Evolutionary conservation across 257 asterid genomes (phyloP), one percentile per base, ranked within the genome.

Genomic region (Ophiorrhiza pumila): DNA sequence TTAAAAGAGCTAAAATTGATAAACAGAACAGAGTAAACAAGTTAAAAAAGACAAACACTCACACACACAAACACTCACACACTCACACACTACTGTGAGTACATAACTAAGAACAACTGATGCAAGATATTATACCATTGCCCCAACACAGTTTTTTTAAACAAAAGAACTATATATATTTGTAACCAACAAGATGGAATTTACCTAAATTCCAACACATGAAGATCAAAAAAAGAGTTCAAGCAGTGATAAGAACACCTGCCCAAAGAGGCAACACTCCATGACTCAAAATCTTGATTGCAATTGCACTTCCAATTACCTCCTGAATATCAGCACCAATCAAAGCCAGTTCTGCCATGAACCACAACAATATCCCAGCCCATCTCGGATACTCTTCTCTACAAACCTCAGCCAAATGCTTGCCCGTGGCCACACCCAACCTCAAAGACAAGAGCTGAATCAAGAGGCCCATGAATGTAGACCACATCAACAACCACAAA

Each of bases 281-380:
- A 11, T 82, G 83, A 77, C 96, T 92, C 60, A 92, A 79, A 81
- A 92, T 92, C 87, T 88, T 84, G 53, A 92, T 88, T 20, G 97
- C 98, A 76, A 92, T 92, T 17, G 98, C 97, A 81, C 98, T 92
- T 9, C 98, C 98, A 35, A 92, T 92, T 29, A 92, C 98, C 86
- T 92, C 98, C 82, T 92, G 98, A 80, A 92, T 92, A 83, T 92
- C 98, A 3, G 98, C 98, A 43, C 92, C 98, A 68, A 92, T 89
- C 79, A 92, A 67, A 34, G 98, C 98, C 68, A 92, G 45, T 86
- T 92, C 98, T 65, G 98, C 95, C 98, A 92, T 92, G 62, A 88
- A 53, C 98, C 98, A 92, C 68, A 92, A 73, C 76, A 90, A 46
- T 61, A 87, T 72, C 84, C 89, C 74, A 34, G 97, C 91, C 98